Percentiles rank a stretch among this genome's conserved stretches.
Evolutionary conservation across 108 stramenopile species (phyloP).

Genomic region (Fistulifera solaris): DNA sequence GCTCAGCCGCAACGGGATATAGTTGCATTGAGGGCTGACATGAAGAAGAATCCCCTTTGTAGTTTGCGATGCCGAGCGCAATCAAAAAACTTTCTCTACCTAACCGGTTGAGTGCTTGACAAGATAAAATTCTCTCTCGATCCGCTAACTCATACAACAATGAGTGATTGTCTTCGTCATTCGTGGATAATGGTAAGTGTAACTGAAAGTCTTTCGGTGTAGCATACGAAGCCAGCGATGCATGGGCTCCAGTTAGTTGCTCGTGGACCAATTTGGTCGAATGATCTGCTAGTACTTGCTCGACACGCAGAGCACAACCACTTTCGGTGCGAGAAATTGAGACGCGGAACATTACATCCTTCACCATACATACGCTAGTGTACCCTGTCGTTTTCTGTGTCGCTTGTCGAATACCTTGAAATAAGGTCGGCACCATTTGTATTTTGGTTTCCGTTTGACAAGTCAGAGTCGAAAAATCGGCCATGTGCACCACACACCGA

Average conservation of each 20-base stretch:
- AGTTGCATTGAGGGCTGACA: neutral
- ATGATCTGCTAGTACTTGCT: neutral
- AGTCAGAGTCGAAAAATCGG: neutral
- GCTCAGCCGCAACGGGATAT: neutral
- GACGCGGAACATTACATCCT: no score
- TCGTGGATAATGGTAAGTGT: neutral
- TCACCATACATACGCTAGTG: no score
- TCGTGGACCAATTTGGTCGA: neutral
- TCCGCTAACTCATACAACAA: neutral
- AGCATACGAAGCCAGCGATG: neutral
- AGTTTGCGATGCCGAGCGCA: constrained; percentile 59
- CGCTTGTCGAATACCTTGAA: neutral
- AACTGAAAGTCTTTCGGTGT: neutral
- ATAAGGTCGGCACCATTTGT: neutral
- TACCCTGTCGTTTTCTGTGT: neutral
- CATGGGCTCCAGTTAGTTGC: neutral
- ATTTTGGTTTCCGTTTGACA: neutral
- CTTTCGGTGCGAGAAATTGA: neutral
- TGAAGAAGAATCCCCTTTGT: constrained; percentile 17
- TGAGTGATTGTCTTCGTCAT: neutral
- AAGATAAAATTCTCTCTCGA: neutral
- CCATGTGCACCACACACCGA: neutral
- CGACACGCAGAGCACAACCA: neutral
- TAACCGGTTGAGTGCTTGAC: constrained; percentile 32
- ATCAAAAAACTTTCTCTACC: constrained; percentile 61